These are phyloP conservation scores for Phylloboletellus chloephorus DNA, from an alignment of 1,284 basidiomycete genomes.

Conservation along the genomic window DNA sequence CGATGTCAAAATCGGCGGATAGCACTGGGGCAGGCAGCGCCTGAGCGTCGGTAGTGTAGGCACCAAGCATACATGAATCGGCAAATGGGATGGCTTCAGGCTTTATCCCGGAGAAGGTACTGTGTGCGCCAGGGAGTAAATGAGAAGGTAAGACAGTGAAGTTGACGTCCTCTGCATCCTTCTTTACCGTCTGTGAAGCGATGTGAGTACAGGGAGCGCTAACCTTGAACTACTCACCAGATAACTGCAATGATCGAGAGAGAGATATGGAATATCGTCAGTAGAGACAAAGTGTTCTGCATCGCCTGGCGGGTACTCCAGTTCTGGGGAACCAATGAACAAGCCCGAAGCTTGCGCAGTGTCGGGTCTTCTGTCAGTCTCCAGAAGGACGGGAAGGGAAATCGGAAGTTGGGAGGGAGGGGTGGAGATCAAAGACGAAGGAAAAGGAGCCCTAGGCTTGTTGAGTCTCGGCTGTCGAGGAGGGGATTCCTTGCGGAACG, in stretches of 20 bases:
- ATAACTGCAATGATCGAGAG: conserved; percentile 23
- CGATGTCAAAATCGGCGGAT: conserved; percentile 11
- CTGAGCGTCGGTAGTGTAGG: conserved; percentile 11
- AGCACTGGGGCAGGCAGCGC: conserved; percentile 6
- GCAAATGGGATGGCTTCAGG: conserved; percentile 27
- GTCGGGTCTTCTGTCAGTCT: conserved; percentile 2
- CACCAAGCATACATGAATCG: conserved; percentile 24
- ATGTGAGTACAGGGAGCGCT: conserved; percentile 12
- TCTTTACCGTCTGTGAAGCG: conserved; percentile 9
- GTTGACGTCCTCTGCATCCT: conserved; percentile 1
- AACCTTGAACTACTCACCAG: conserved; percentile 13
- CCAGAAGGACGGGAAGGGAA: background rate
- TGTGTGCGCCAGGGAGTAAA: conserved; percentile 20
- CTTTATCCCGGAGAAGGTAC: conserved; percentile 28
- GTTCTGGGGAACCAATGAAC: conserved; percentile 17
- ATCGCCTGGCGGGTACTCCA: conserved; percentile 12
- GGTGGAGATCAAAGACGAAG: background rate
- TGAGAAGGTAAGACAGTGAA: conserved; percentile 20
- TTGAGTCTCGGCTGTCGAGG: conserved; percentile 6
- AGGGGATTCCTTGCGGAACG: conserved; percentile 2
- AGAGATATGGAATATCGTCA: conserved; percentile 37
- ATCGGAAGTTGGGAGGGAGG: conserved; percentile 5
- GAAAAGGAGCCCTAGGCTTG: conserved; percentile 2
- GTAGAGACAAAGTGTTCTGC: conserved; percentile 34
- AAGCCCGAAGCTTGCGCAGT: background rate